Percentiles rank a stretch among this genome's conserved stretches.
phyloP scores from a whole-genome alignment of 192 early-diverging fungal genomes.

The Gigaspora rosea region DNA sequence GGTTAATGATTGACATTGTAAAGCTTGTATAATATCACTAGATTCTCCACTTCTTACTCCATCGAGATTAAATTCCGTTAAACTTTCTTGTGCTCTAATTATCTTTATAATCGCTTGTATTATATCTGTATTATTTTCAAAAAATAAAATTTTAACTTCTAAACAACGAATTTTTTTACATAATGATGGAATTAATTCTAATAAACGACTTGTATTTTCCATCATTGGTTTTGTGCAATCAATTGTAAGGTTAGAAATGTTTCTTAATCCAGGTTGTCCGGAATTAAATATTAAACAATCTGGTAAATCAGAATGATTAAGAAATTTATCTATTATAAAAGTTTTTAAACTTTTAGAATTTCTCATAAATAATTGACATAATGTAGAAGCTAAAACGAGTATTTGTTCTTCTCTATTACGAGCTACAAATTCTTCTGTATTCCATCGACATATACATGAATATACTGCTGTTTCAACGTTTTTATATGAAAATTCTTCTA shows the following conservation, averaged over 20 bases:
- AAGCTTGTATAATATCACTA: not conserved
- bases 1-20: not conserved
- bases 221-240: slow-evolving; percentile 2
- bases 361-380: slow-evolving; percentile 9
- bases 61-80: not conserved
- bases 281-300: not conserved
- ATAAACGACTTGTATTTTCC: not conserved
- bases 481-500: slow-evolving; percentile 10
- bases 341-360: not conserved
- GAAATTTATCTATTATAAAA: slow-evolving; percentile 13
- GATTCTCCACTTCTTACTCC: not conserved
- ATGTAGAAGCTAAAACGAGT: not conserved
- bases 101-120: not conserved
- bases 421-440: not conserved
- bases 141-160: slow-evolving; percentile 1
- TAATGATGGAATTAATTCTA: not conserved
- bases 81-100: not conserved
- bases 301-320: slow-evolving; percentile 2
- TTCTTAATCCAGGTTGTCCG: not conserved
- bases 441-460: not conserved
- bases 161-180: not conserved
- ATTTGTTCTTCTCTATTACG: not conserved
- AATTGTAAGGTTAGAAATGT: not conserved
- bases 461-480: not conserved
- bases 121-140: not conserved